These are phyloP conservation scores for Puccinellia tenuiflora DNA, from an alignment of 176 grass and related monocot genomes.

Conservation along the genomic window DNA sequence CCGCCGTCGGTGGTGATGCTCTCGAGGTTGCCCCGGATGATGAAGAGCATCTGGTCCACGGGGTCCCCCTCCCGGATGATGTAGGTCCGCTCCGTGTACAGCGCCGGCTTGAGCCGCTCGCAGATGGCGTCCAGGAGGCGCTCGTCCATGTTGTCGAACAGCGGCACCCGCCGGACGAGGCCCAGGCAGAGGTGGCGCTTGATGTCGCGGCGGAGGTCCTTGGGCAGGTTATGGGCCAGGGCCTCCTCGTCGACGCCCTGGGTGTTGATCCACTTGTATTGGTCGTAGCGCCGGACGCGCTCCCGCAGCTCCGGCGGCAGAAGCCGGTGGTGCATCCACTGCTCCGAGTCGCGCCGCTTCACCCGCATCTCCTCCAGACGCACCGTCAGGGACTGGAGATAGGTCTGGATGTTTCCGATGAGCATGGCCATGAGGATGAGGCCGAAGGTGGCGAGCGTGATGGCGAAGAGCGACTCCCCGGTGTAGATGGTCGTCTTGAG, in stretches of 20 bases:
- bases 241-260: conserved; percentile 68
- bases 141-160: conserved; percentile 84
- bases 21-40: conserved; percentile 56
- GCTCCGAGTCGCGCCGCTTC: conserved; percentile 69
- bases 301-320: conserved; percentile 55
- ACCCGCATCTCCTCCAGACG: conserved; percentile 67
- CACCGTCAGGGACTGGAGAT: conserved; percentile 64
- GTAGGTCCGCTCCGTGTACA: conserved; percentile 56
- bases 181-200: conserved; percentile 79
- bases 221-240: conserved; percentile 60
- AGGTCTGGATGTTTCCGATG: conserved; percentile 81
- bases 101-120: conserved; percentile 56
- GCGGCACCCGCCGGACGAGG: conserved; percentile 55
- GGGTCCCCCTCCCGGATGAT: conserved; percentile 64
- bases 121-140: conserved; percentile 74
- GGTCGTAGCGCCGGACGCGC: conserved; percentile 68
- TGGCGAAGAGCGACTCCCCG: conserved; percentile 67
- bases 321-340: conserved; percentile 82
- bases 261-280: conserved; percentile 81
- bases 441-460: conserved; percentile 58
- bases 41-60: conserved; percentile 75
- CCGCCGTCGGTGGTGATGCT: conserved; percentile 70
- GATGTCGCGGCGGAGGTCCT: conserved; percentile 79
- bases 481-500: conserved; percentile 57
- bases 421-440: conserved; percentile 80